Conservation (phyloP, 1,284 basidiomycete genomes). For the Ustilago bromivora region DNA sequence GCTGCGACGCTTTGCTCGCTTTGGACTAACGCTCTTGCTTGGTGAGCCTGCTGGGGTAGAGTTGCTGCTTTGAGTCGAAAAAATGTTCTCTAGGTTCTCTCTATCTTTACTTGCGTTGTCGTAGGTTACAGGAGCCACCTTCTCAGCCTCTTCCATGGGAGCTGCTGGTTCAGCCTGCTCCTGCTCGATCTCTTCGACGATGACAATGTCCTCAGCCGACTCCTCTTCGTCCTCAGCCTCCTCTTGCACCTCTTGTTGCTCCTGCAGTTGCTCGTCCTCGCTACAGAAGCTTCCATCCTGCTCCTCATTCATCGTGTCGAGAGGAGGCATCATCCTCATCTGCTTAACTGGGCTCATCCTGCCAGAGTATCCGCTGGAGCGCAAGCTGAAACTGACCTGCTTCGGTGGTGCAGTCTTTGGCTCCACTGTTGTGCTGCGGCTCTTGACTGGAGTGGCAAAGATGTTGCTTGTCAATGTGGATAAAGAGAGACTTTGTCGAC, state of each 20-base stretch:
- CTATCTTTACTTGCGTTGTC: constrained; percentile 5
- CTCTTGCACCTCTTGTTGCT: neutral
- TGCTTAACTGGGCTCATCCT: constrained; percentile 50
- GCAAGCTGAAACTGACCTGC: constrained; percentile 48
- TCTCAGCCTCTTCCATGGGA: neutral
- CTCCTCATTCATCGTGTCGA: constrained; percentile 50
- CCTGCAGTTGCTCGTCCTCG: constrained; percentile 15
- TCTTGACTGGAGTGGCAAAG: constrained; percentile 44
- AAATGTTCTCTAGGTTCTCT: constrained; percentile 15
- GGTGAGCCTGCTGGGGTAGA: constrained; percentile 17
- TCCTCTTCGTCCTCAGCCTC: constrained; percentile 12
- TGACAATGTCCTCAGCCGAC: constrained; percentile 38
- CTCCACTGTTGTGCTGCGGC: constrained; percentile 8
- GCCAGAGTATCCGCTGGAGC: constrained; percentile 25
- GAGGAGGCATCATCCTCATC: constrained; percentile 48
- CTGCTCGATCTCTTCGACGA: constrained; percentile 44
- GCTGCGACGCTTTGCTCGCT: constrained; percentile 50
- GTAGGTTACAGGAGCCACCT: neutral
- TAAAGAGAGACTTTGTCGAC: constrained; percentile 37
- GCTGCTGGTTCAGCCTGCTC: constrained; percentile 5
- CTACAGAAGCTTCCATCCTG: constrained; percentile 38
- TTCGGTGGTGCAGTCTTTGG: constrained; percentile 50
- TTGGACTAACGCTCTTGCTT: constrained; percentile 41
- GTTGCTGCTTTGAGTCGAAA: constrained; percentile 5
- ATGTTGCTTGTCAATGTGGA: constrained; percentile 18